Base-by-base conservation (phyloP, 2,329 filamentous ascomycete species). In the Colletotrichum nymphaeae region DNA sequence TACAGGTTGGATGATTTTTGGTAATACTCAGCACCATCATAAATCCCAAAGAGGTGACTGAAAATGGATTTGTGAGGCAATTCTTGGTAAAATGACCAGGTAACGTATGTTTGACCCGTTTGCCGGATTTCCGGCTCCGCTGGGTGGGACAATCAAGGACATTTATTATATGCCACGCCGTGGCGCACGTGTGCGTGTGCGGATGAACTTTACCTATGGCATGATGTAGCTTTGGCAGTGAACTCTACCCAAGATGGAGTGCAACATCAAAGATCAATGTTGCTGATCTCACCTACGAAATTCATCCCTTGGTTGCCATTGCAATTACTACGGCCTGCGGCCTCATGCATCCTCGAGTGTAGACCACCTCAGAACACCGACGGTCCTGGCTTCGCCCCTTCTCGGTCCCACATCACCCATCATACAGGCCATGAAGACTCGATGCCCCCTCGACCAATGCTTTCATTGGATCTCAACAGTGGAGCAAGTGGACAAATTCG, bases 51-150 rank as follows among this genome's bases (percentile, higher is more conserved):
- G 35, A 30, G 53, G 19, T 30, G 37, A 46, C 22, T 49, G n/a
- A 46, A 28, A 63, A 63, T 22, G 59, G 59, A 49, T 37, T 19
- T 14, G 22, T 63, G 53, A 67, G 63, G 53, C 63, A 67, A 52
- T 67, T 65, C 16, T 37, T 63, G 32, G 28, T 52, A 16, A 35
- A n/a, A 35, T 67, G 55, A 32, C 55, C 35, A 67, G 26, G 65
- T 35, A 28, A 53, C 56, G 42, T 22, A 37, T 22, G 56, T 67
- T 67, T 63, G 56, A 49, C 56, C 60, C 65, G 9, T 63, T 35
- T 11, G 30, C 28, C 37, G 14, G n/a, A 26, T 14, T 49, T 35
- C 7, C 28, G 3, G 6, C 11, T 24, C 11, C 32, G 49, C 42
- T 46, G 8, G 19, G 42, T 46, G 42, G 42, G 42, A 46, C 42